phyloP scores from a whole-genome alignment of 768 basidiomycete species.

The Tulasnella sp. region DNA sequence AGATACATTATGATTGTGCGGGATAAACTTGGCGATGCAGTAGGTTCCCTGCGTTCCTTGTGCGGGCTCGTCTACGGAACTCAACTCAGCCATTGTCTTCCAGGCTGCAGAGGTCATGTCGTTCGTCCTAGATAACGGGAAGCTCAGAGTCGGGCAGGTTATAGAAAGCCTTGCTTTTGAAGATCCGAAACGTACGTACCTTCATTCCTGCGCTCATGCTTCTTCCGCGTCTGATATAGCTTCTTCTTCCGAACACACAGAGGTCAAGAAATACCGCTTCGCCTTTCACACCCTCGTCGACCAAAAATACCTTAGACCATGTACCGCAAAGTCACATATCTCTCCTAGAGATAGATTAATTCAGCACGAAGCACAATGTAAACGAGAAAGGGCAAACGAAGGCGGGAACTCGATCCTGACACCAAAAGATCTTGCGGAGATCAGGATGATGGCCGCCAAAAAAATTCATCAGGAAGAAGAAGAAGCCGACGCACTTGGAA shows the following conservation, averaged over 20 bases:
- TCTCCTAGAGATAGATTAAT: conserved; percentile 82
- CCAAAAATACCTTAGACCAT: conserved; percentile 74
- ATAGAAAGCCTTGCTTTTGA: conserved; percentile 50
- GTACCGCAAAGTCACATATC: conserved; percentile 73
- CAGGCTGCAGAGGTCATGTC: conserved; percentile 79
- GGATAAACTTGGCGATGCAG: conserved; percentile 68
- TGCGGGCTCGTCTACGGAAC: background rate
- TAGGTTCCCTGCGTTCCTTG: conserved; percentile 47
- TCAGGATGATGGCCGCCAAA: conserved; percentile 66
- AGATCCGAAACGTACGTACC: conserved; percentile 61
- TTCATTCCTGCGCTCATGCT: background rate
- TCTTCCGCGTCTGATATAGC: background rate
- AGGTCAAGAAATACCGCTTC: conserved; percentile 56
- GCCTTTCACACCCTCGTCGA: conserved; percentile 72
- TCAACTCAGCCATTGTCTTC: background rate
- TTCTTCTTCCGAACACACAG: background rate
- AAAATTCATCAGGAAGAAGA: conserved; percentile 71
- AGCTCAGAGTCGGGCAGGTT: conserved; percentile 76
- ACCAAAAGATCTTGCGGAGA: conserved; percentile 74
- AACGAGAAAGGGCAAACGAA: conserved; percentile 53
- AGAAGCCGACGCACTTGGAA: conserved; percentile 70
- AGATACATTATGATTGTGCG: conserved; percentile 76
- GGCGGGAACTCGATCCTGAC: conserved; percentile 71
- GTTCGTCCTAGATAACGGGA: conserved; percentile 80
- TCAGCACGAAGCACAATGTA: conserved; percentile 75